Percentiles rank a stretch among this genome's conserved stretches.
Evolutionary conservation across 2,329 filamentous ascomycete species (phyloP).

Genomic region (Epichloe baconii): DNA sequence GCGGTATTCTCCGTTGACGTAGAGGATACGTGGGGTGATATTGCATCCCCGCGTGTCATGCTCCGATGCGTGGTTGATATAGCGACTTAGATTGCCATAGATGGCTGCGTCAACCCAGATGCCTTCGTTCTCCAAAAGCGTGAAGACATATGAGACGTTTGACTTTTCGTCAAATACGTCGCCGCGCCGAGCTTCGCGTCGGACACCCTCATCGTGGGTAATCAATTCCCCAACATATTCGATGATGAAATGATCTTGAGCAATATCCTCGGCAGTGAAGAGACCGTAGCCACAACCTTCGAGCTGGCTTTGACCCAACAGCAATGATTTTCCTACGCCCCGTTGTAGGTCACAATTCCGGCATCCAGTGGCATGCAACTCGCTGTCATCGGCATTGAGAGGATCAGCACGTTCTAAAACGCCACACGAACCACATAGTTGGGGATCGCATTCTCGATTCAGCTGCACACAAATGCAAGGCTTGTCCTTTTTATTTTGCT

Average conservation of each 20-base stretch:
- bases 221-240: constrained; percentile 75
- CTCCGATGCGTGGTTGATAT: constrained; percentile 64
- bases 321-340: constrained; percentile 48
- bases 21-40: constrained; percentile 49
- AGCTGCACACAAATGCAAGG: constrained; percentile 59
- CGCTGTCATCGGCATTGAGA: constrained; percentile 46
- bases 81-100: constrained; percentile 69
- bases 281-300: constrained; percentile 60
- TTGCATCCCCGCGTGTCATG: constrained; percentile 41
- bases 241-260: constrained; percentile 58
- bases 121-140: constrained; percentile 44
- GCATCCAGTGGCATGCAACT: constrained; percentile 46
- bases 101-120: constrained; percentile 63
- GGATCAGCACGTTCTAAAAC: constrained; percentile 57
- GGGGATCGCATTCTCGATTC: constrained; percentile 69
- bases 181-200: constrained; percentile 48
- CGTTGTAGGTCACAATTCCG: constrained; percentile 63
- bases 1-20: constrained; percentile 63
- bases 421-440: constrained; percentile 60
- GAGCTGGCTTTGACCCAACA: constrained; percentile 58
- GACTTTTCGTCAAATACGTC: constrained; percentile 47
- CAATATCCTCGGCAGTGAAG: constrained; percentile 56
- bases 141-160: constrained; percentile 52
- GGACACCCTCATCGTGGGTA: constrained; percentile 53
- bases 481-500: constrained; percentile 39